Percentiles rank a stretch among this genome's conserved stretches.
Conservation (phyloP, 2,329 filamentous ascomycete species). For the Penicillium sp. region DNA sequence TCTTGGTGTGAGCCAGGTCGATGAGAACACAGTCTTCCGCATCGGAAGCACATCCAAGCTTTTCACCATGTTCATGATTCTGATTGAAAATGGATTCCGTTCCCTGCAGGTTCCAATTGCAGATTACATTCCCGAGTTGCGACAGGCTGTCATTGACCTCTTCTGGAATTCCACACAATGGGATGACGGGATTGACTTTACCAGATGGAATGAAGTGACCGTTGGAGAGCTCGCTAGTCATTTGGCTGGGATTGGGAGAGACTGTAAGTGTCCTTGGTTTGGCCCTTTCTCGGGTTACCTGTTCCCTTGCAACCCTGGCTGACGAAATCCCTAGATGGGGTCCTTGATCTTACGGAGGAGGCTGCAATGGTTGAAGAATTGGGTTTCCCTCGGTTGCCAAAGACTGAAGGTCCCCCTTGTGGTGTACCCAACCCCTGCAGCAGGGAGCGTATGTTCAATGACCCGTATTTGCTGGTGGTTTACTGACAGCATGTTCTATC, state of each 20-base stretch:
- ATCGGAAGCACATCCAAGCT: conserved; percentile 45
- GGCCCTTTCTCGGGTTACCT: not conserved
- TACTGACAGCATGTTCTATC: too few relatives aligned
- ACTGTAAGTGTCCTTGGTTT: conserved; percentile 27
- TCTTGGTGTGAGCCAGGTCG: conserved; percentile 25
- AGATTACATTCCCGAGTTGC: conserved; percentile 26
- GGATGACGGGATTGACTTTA: conserved; percentile 17
- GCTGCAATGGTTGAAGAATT: conserved; percentile 1
- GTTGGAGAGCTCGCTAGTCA: conserved; percentile 38
- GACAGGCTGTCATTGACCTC: conserved; percentile 1
- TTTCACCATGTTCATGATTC: conserved; percentile 37
- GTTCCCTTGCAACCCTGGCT: not conserved
- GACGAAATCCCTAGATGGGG: conserved; percentile 6
- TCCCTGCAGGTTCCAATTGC: conserved; percentile 21
- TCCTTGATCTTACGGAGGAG: conserved; percentile 10
- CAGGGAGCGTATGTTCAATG: conserved; percentile 6
- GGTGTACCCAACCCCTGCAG: conserved; percentile 6
- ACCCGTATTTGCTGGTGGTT: too few relatives aligned
- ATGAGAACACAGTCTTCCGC: conserved; percentile 43
- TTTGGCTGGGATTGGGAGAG: conserved; percentile 35
- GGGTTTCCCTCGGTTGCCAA: conserved; percentile 13
- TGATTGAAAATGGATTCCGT: conserved; percentile 26
- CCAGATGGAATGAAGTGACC: conserved; percentile 36
- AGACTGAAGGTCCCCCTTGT: conserved; percentile 11
- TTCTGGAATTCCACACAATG: conserved; percentile 3